Evolutionary conservation across 805 yeast genomes (phyloP), one percentile per base, ranked within the genome.

Genomic region (Zygotorulaspora sp.): DNA sequence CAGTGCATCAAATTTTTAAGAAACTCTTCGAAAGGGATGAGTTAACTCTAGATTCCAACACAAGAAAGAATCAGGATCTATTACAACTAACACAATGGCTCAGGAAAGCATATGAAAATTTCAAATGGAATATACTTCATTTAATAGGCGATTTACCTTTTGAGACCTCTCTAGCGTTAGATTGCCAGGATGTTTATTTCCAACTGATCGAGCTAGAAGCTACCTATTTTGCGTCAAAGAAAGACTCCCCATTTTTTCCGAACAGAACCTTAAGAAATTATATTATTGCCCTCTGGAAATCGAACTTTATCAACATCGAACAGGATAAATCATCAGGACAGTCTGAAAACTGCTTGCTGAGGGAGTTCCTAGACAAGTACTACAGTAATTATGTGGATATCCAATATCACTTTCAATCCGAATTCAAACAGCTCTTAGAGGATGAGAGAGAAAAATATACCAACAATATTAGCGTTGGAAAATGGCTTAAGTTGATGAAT

Each of bases 331-430:
- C 76, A 0, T 63, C 69, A 22, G 63, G 63, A 3, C 50, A 53
- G 30, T 57, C 62, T 1, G 70, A 71, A 11, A 72, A 70, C 52
- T 68, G 74, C 35, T 56, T 73, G 9, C 42, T 77, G 11, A 57
- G 68, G 34, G 86, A 82, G 54, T 84, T 83, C 52, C 51, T 68
- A 19, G 77, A 71, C 15, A 66, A 65, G 18, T 78, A 74, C 43
- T 80, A 80, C 52, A 52, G 53, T 20, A 69, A 70, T 48, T 75
- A 73, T 58, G 84, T 84, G 68, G 98, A 90, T 57, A 62, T 90
- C 40, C 85, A 88, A 49, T 86, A 68, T 55, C 83, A 80, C 53
- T 80, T 85, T 48, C 77, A 81, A 53, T 65, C 70, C 25, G 78
- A 73, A 48, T 57, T 78, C 15, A 48, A 48, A n/a, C 39, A 47